phyloP scores from a whole-genome alignment of 352 stramenopile genomes.

The Phytophthora pistaciae region DNA sequence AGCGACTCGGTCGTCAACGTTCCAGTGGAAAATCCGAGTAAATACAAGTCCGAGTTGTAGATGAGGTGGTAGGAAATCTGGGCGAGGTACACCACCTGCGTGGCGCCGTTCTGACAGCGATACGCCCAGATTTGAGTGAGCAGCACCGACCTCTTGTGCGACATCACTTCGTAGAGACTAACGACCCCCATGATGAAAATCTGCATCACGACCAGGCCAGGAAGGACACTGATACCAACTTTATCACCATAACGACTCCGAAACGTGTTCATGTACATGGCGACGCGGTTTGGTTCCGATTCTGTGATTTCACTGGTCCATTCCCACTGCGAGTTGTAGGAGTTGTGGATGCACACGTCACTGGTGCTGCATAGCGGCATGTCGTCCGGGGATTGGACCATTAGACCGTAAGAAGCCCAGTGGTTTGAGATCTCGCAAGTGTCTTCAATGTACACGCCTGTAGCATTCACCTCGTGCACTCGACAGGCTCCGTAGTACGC shows the following conservation, averaged over 20 bases:
- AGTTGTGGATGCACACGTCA: slow-evolving; percentile 38
- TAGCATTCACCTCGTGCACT: slow-evolving; percentile 27
- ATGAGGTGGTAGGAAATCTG: slow-evolving; percentile 34
- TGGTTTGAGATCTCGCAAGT: slow-evolving; percentile 27
- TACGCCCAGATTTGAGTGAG: slow-evolving; percentile 43
- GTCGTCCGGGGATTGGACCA: slow-evolving; percentile 41
- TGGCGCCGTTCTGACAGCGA: slow-evolving; percentile 34
- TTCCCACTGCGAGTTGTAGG: slow-evolving; percentile 41
- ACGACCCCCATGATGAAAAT: slow-evolving; percentile 40
- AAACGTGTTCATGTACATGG: slow-evolving; percentile 31
- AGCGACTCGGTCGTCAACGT: slow-evolving; percentile 23
- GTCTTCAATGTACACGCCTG: slow-evolving; percentile 29
- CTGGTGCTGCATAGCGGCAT: slow-evolving; percentile 34
- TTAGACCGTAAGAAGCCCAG: slow-evolving; percentile 37
- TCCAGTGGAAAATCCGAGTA: slow-evolving; percentile 31
- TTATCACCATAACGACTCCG: slow-evolving; percentile 25
- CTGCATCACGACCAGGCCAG: slow-evolving; percentile 35
- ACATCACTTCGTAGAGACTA: slow-evolving; percentile 40
- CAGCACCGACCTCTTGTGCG: slow-evolving; percentile 33
- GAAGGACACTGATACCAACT: slow-evolving; percentile 25
- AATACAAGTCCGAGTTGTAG: slow-evolving; percentile 33
- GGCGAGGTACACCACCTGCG: slow-evolving; percentile 28
- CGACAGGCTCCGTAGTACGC: slow-evolving; percentile 32
- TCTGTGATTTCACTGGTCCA: slow-evolving; percentile 22
- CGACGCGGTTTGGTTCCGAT: slow-evolving; percentile 15